A percentile compares a stretch with the other conserved stretches of the same genome.
Evolutionary conservation across 495 filamentous ascomycete species (phyloP).

Genomic region (Jackrogersella minutella): DNA sequence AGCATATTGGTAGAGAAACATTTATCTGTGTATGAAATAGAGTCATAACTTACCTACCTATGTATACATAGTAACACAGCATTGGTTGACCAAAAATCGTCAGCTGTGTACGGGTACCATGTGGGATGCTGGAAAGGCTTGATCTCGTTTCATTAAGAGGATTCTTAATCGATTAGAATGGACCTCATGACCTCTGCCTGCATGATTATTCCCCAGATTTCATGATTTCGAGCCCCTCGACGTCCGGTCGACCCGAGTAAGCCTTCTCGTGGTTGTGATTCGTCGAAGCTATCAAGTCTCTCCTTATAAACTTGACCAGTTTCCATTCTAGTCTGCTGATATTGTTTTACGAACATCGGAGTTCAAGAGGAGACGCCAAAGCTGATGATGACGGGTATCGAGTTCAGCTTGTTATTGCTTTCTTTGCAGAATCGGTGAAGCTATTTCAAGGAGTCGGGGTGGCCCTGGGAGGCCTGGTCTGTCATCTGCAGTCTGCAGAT

Average conservation of each 20-base stretch:
- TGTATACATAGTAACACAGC: conserved; percentile 23
- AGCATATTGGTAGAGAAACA: neutral
- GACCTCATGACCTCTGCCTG: conserved; percentile 32
- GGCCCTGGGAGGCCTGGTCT: conserved; percentile 16
- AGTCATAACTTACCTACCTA: neutral
- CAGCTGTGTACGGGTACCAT: conserved; percentile 17
- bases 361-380: neutral
- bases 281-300: neutral
- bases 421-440: conserved; percentile 5
- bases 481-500: conserved; percentile 31
- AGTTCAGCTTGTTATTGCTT: neutral
- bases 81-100: conserved; percentile 22
- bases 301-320: neutral
- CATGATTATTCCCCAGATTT: conserved; percentile 14
- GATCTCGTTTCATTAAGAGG: conserved; percentile 23
- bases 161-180: conserved; percentile 22
- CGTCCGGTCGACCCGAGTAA: conserved; percentile 4
- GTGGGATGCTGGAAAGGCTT: conserved; percentile 27
- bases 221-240: conserved; percentile 5
- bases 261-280: neutral
- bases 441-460: conserved; percentile 9
- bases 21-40: neutral
- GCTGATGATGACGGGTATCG: neutral
- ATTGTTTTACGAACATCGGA: neutral
- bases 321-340: neutral